These are phyloP conservation scores for Diplosphaera chodatii DNA, from an alignment of 139 green algal species.

Conservation along the genomic window DNA sequence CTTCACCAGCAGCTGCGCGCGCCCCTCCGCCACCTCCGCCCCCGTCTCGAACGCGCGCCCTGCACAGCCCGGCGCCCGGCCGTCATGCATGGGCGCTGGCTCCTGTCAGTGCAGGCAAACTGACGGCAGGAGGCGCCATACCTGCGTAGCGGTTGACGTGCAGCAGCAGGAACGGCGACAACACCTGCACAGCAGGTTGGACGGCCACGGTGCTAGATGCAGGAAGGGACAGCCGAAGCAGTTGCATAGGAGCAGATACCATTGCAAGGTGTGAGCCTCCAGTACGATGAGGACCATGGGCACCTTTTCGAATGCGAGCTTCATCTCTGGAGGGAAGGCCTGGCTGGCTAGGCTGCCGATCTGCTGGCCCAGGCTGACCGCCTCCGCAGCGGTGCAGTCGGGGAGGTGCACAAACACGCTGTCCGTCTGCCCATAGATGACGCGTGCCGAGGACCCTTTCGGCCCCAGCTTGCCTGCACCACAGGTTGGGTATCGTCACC, in stretches of 20 bases:
- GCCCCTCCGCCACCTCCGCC: conserved; percentile 22
- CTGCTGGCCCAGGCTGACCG: conserved; percentile 17
- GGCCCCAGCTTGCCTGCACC: conserved; percentile 17
- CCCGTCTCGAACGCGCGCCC: conserved; percentile 47
- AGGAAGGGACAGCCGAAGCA: too few species aligned
- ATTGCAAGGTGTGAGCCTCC: too few species aligned
- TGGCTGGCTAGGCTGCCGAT: conserved; percentile 29
- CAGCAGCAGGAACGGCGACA: conserved; percentile 65
- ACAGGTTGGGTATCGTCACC: too few species aligned
- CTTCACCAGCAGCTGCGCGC: conserved; percentile 53
- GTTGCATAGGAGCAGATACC: too few species aligned
- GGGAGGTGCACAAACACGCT: conserved; percentile 50
- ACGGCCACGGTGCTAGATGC: too few species aligned
- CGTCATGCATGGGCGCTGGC: too few species aligned
- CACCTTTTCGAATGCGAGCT: conserved; percentile 65
- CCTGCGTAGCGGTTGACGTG: conserved; percentile 64
- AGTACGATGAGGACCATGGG: conserved; percentile 1
- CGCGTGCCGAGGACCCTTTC: conserved; percentile 15
- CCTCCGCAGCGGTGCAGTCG: conserved; percentile 33
- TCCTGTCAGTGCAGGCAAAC: too few species aligned
- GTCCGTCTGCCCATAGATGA: conserved; percentile 79
- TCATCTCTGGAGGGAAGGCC: conserved; percentile 50
- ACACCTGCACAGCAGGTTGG: too few species aligned
- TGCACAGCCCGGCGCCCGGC: conserved; percentile 25
- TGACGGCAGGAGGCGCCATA: too few species aligned